Conservation (phyloP, 768 basidiomycete genomes). For the Pisolithus microcarpus region DNA sequence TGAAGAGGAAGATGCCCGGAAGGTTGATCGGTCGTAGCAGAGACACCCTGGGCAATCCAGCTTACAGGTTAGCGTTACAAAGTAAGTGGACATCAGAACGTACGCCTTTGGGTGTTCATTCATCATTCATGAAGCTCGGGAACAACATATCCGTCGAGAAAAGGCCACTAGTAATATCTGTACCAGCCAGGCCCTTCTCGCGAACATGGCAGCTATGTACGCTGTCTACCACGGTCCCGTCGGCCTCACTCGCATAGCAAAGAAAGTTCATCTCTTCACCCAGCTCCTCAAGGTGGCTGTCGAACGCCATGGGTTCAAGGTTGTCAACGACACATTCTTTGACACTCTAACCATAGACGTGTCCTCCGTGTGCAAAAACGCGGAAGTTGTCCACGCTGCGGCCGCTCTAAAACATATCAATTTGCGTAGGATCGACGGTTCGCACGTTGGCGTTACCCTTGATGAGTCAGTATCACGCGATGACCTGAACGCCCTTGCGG, state of each 20-base stretch:
- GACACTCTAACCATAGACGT: constrained; percentile 84
- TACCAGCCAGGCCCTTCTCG: constrained; percentile 93
- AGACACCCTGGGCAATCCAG: constrained; percentile 76
- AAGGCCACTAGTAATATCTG: constrained; percentile 99
- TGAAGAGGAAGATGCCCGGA: constrained; percentile 99
- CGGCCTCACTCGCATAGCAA: constrained; percentile 78
- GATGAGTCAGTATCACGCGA: constrained; percentile 82
- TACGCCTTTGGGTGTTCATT: constrained; percentile 4
- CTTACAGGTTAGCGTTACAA: constrained; percentile 90
- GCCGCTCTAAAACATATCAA: constrained; percentile 70
- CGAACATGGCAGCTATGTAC: constrained; percentile 99
- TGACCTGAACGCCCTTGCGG: constrained; percentile 71
- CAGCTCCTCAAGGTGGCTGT: constrained; percentile 64
- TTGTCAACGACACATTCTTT: constrained; percentile 72
- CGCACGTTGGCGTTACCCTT: constrained; percentile 78
- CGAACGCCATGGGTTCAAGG: constrained; percentile 66
- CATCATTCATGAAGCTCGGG: constrained; percentile 54
- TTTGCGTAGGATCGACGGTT: constrained; percentile 68
- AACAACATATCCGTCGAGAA: constrained; percentile 95
- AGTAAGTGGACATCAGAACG: constrained; percentile 46
- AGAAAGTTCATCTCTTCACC: constrained; percentile 85
- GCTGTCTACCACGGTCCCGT: constrained; percentile 93
- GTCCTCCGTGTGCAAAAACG: constrained; percentile 46
- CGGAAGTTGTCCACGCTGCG: constrained; percentile 59
- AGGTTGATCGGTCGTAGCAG: constrained; percentile 87